Evolutionary conservation across 768 basidiomycete species (phyloP).

Genomic region (Cystobasidiopsis lactophilus): DNA sequence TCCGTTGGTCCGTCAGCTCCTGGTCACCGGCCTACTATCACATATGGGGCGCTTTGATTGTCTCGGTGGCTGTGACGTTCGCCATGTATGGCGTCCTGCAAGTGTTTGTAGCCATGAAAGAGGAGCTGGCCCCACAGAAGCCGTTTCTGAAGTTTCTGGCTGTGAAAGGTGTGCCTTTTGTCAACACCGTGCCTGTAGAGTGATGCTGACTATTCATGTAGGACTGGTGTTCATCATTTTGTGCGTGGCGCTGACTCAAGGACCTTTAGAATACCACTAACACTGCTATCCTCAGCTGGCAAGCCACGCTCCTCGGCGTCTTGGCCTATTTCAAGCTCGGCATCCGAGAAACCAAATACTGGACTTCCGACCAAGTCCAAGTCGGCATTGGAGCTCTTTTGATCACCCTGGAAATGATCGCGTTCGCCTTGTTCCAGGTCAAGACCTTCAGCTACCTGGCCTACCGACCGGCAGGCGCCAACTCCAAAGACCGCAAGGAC

Average conservation of each 20-base stretch:
- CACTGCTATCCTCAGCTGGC: conserved; percentile 61
- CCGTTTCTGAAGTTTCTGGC: conserved; percentile 49
- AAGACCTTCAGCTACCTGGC: conserved; percentile 48
- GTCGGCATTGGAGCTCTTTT: conserved; percentile 46
- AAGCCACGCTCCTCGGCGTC: conserved; percentile 38
- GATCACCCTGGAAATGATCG: conserved; percentile 52
- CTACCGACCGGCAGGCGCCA: conserved; percentile 27
- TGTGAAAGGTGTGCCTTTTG: conserved; percentile 32
- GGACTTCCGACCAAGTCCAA: conserved; percentile 48
- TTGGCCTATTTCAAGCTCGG: conserved; percentile 35
- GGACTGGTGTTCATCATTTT: too few relatives aligned
- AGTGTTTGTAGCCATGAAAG: conserved; percentile 39
- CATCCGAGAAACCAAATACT: conserved; percentile 32
- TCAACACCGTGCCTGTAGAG: too few relatives aligned
- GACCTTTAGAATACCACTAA: conserved; percentile 31
- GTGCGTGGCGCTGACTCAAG: neutral
- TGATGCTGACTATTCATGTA: too few relatives aligned
- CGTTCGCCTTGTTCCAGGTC: conserved; percentile 30
- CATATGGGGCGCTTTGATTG: conserved; percentile 41
- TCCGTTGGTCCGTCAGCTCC: conserved; percentile 50
- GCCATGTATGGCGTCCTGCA: conserved; percentile 58
- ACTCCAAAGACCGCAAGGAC: conserved; percentile 1
- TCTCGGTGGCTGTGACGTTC: conserved; percentile 48
- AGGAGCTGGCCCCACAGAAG: conserved; percentile 35
- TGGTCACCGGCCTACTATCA: conserved; percentile 50